Evolutionary conservation across 73 alveolate genomes (phyloP), one percentile per base, ranked within the genome.

Genomic region (Paramecium pentaurelia): DNA sequence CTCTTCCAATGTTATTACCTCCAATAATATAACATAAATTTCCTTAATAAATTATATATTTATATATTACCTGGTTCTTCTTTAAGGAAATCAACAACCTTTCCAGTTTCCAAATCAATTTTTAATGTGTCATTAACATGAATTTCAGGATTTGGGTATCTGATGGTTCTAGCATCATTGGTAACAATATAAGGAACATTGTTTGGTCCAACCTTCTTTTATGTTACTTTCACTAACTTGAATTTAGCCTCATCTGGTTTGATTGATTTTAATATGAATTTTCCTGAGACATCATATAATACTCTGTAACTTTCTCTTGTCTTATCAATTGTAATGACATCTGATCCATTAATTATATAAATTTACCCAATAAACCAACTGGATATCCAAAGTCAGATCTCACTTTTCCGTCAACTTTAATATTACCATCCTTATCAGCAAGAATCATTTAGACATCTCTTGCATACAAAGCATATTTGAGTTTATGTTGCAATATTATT

Each of bases 91-190:
- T 95, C 99, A 51, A 86, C 95, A 93, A 98, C 95, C 94, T 98
- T 98, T 40, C 96, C 88, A 38, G 73, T 77, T 30, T 71, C 95
- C 68, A 95, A 20, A 77, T 95, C 96, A 68, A 97, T 59, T 94
- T 98, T 98, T 87, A 97, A 86, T 91, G 99, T 91, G 94, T 96
- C 99, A 86, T 95, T 85, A 42, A 71, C 92, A 94, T 96, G 96
- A 97, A 98, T 96, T 86, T 98, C 99, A 18, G 99, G 99, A 94
- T 97, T 97, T 25, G 99, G 99, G 95, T 83, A 98, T 92, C 99
- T 97, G 95, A 98, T 59, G 77, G 99, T 98, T 96, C 99, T 98
- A 11, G 99, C 99, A 91, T 98, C 99, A 92, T 96, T 98, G 77
- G 99, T 97, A 83, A 96, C 97, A 60, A 97, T 95, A 96, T 97